Evolutionary conservation across 805 yeast genomes (phyloP).

Genomic region (Millerozyma miso): DNA sequence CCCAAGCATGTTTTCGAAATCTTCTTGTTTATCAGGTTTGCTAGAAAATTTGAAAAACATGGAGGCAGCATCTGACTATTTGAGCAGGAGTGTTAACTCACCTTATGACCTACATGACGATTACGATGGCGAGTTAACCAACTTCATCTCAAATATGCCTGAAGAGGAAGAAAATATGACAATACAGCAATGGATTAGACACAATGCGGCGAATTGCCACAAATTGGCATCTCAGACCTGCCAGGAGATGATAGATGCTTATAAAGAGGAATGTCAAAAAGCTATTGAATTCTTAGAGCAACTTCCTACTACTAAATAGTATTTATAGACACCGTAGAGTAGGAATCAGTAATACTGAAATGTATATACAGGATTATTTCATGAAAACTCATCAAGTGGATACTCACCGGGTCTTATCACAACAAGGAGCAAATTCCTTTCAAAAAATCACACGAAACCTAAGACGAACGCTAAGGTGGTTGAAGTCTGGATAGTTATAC

Average conservation of each 20-base stretch:
- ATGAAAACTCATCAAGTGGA: background rate
- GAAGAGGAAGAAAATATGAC: constrained; percentile 64
- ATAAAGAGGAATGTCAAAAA: constrained; percentile 44
- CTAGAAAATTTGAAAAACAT: constrained; percentile 18
- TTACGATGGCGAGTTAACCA: constrained; percentile 58
- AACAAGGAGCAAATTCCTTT: background rate
- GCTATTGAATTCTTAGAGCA: constrained; percentile 43
- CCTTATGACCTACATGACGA: constrained; percentile 52
- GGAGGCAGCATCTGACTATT: constrained; percentile 32
- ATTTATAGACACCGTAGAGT: background rate
- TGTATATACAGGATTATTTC: constrained; percentile 1
- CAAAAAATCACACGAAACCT: background rate
- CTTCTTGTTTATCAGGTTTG: background rate
- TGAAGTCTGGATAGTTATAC: background rate
- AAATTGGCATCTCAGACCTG: constrained; percentile 44
- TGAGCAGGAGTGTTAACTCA: constrained; percentile 30
- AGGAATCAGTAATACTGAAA: background rate
- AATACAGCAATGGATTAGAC: constrained; percentile 63
- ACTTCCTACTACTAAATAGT: constrained; percentile 24
- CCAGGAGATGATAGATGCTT: constrained; percentile 42
- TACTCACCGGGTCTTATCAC: background rate
- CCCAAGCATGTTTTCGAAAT: constrained; percentile 1
- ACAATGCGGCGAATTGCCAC: constrained; percentile 53
- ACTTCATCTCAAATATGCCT: constrained; percentile 66
- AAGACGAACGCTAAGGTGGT: background rate